Percentiles rank a stretch among this genome's conserved stretches.
Evolutionary conservation across 2,329 filamentous ascomycete genomes (phyloP).

Genomic region (Talaromyces piceae): DNA sequence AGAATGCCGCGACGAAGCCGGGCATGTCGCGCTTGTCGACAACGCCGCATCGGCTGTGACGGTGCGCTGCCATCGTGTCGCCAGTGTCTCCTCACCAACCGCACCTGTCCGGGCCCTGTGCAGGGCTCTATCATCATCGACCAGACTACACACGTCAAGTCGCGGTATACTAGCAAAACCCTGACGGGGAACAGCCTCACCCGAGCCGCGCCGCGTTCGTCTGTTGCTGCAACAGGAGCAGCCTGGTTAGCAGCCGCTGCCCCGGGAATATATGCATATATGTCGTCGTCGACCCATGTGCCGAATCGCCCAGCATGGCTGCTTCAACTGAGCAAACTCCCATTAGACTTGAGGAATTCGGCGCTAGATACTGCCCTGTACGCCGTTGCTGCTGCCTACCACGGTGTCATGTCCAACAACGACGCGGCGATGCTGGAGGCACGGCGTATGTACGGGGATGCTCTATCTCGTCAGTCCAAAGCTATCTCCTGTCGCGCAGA

Average conservation of each 20-base stretch:
- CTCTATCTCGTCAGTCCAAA: slow-evolving; percentile 1
- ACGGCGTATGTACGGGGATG: not conserved
- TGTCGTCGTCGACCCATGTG: not conserved
- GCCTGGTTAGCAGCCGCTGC: not conserved
- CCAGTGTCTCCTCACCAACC: slow-evolving; percentile 2
- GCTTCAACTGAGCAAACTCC: not conserved
- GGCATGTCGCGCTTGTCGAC: not conserved
- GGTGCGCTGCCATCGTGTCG: not conserved
- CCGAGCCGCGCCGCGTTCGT: not conserved
- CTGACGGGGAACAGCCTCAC: not conserved
- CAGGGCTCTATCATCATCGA: slow-evolving; percentile 3
- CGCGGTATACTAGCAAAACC: not conserved
- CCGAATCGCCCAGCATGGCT: slow-evolving; percentile 1
- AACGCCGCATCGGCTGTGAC: not conserved
- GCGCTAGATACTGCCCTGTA: not conserved
- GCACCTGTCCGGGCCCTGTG: not conserved
- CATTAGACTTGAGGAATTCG: not conserved
- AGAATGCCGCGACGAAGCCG: not conserved
- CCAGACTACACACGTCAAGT: slow-evolving; percentile 1
- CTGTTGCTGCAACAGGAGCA: not conserved
- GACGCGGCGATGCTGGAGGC: not conserved
- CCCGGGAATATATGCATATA: not conserved
- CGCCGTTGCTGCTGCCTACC: not conserved
- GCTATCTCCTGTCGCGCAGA: not conserved
- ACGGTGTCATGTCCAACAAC: not conserved